phyloP scores from a whole-genome alignment of 345 rosid genomes.

The Citropsis articulata region DNA sequence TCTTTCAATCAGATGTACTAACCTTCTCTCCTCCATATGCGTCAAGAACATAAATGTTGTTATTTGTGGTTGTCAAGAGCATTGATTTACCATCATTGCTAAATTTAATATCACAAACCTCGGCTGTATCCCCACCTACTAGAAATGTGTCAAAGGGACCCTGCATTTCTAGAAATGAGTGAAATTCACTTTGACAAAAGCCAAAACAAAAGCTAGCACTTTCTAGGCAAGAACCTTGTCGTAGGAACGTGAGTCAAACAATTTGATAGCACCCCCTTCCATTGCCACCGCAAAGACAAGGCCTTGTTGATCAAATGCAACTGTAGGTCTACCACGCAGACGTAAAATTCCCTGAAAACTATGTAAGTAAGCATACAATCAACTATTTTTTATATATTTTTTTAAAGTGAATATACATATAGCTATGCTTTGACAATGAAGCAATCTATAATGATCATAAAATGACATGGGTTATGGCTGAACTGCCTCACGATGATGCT shows the following conservation, averaged over 20 bases:
- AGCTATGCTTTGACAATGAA: neutral
- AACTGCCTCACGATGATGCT: neutral
- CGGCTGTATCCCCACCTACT: slow-evolving; percentile 97
- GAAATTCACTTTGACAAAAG: slow-evolving; percentile 9
- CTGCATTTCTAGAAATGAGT: slow-evolving; percentile 36
- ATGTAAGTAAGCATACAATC: slow-evolving; percentile 55
- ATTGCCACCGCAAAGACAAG: slow-evolving; percentile 97
- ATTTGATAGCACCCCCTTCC: slow-evolving; percentile 98
- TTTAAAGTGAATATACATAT: slow-evolving; percentile 3
- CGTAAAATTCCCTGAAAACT: slow-evolving; percentile 82
- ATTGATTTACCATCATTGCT: slow-evolving; percentile 96
- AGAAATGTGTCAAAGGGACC: slow-evolving; percentile 96
- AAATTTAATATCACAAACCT: slow-evolving; percentile 94
- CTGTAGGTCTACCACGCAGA: slow-evolving; percentile 93
- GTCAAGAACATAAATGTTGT: slow-evolving; percentile 83
- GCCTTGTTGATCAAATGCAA: slow-evolving; percentile 98
- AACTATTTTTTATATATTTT: slow-evolving; percentile 26
- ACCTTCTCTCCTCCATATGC: slow-evolving; percentile 99
- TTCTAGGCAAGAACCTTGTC: slow-evolving; percentile 62
- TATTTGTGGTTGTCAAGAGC: slow-evolving; percentile 88
- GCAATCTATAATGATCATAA: neutral
- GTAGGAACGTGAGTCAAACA: slow-evolving; percentile 91
- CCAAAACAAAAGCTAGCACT: neutral
- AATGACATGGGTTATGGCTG: neutral
- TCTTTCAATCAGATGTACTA: slow-evolving; percentile 11